Percentiles rank a stretch among this genome's conserved stretches.
Conservation (phyloP, 805 yeast species). For the Yamadazyma laniorum region DNA sequence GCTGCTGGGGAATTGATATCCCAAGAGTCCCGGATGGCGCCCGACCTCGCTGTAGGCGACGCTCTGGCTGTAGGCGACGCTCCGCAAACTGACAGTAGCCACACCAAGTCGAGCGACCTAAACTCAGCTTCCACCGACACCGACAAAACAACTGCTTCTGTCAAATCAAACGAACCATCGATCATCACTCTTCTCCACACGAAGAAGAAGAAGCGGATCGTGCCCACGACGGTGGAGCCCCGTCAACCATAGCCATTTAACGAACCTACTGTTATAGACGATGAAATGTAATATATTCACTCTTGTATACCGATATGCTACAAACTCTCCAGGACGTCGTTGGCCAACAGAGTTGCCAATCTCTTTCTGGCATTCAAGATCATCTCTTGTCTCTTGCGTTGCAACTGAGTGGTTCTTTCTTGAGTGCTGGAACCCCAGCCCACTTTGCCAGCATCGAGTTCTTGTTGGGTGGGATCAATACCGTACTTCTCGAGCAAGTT, state of each 20-base stretch:
- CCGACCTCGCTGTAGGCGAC: constrained; percentile 1
- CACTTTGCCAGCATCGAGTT: constrained; percentile 5
- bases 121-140: no score
- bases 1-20: neutral
- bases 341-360: constrained; percentile 41
- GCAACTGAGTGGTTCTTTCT: constrained; percentile 21
- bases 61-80: constrained; percentile 1
- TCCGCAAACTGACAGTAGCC: neutral
- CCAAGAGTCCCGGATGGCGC: no score
- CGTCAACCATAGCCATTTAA: no score
- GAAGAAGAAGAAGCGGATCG: constrained; percentile 19
- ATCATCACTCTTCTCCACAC: constrained; percentile 3
- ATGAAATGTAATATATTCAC: neutral
- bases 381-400: constrained; percentile 39
- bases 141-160: no score
- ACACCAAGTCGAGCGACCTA: neutral
- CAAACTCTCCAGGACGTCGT: constrained; percentile 7
- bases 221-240: constrained; percentile 18
- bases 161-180: neutral
- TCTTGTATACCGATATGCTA: neutral
- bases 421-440: constrained; percentile 24
- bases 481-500: constrained; percentile 40
- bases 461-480: constrained; percentile 27
- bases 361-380: constrained; percentile 44
- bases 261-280: no score